Evolutionary conservation across 1,139 yeast species (phyloP), one percentile per base, ranked within the genome.

Genomic region (Candida glucosophila): DNA sequence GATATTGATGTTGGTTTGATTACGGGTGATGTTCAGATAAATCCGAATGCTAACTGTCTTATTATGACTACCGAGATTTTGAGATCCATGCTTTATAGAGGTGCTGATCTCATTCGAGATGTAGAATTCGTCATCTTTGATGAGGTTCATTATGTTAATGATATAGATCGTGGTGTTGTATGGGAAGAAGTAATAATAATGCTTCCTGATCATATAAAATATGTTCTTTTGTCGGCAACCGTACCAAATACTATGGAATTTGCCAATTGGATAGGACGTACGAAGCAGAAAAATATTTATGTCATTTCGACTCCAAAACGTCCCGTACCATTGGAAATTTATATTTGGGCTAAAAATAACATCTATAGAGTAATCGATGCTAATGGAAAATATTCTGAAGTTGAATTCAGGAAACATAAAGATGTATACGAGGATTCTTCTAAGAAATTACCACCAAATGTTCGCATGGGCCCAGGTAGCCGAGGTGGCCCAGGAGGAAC

Each of bases 141-240:
- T 55, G 99, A 90, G 52, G 97, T 90, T 3, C 99, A 90, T 55
- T 90, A 90, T 48, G 95, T 90, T 44, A 86, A 90, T 45, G 99
- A 90, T 57, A 81, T 83, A 31, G 95, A 86, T 44, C 73, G 99
- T 51, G 99, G 99, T 47, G 98, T 90, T 17, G 99, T 90, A 5
- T 90, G 99, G 99, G 99, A 90, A 55, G 99, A 90, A 52, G 95
- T 92, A 6, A 90, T 90, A 34, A 90, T 90, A 38, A 77, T 90
- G 85, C 63, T 90, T 23, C 99, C 99, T 1, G 96, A 88, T 37
- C 94, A 88, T 52, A 94, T 90, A 28, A 86, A 83, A 41, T 81
- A 81, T 44, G 85, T 88, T 33, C 61, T 88, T 28, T 58, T 88
- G 22, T 86, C 96, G 4, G 98, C 98, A 2, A 90, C 99, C 0